A percentile compares a stretch with the other conserved stretches of the same genome.
Conservation (phyloP, 352 stramenopile genomes). For the Salisapilia sapeloensis region DNA sequence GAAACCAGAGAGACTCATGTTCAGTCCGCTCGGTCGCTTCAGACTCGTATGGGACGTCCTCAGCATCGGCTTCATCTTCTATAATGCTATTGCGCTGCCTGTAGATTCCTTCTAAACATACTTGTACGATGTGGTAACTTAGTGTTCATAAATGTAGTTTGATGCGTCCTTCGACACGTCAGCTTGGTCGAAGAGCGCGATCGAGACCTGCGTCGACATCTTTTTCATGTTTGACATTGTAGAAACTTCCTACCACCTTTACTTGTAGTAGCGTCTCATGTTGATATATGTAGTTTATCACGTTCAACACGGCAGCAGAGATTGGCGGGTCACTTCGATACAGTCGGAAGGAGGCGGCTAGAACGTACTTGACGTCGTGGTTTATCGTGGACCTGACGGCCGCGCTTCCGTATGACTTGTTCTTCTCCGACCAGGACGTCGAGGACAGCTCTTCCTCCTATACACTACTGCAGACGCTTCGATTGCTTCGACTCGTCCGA, state of each 20-base stretch:
- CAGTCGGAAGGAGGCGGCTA: constrained; percentile 14
- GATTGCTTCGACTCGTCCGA: constrained; percentile 36
- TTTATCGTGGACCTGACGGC: constrained; percentile 27
- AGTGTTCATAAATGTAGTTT: constrained; percentile 13
- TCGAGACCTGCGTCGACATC: constrained; percentile 29
- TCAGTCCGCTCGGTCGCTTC: constrained; percentile 36
- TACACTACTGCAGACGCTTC: constrained; percentile 21
- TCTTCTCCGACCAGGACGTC: constrained; percentile 10
- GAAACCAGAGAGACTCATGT: constrained; percentile 15
- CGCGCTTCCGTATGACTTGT: constrained; percentile 28
- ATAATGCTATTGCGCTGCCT: constrained; percentile 47
- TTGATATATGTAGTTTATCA: constrained; percentile 14
- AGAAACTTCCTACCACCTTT: constrained; percentile 1
- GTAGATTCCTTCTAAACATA: constrained; percentile 8
- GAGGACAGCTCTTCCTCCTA: no score
- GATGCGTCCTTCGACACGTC: constrained; percentile 34
- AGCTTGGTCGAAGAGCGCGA: constrained; percentile 9
- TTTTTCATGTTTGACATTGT: constrained; percentile 59
- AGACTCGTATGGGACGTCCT: constrained; percentile 44
- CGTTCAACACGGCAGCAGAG: constrained; percentile 36
- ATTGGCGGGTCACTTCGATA: constrained; percentile 29
- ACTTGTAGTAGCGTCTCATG: constrained; percentile 2
- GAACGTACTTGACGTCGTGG: constrained; percentile 23
- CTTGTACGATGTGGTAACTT: background rate
- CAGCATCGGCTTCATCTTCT: constrained; percentile 59